These are phyloP conservation scores for Papiliotrema flavescens DNA, from an alignment of 1,284 basidiomycete genomes.

Conservation along the genomic window DNA sequence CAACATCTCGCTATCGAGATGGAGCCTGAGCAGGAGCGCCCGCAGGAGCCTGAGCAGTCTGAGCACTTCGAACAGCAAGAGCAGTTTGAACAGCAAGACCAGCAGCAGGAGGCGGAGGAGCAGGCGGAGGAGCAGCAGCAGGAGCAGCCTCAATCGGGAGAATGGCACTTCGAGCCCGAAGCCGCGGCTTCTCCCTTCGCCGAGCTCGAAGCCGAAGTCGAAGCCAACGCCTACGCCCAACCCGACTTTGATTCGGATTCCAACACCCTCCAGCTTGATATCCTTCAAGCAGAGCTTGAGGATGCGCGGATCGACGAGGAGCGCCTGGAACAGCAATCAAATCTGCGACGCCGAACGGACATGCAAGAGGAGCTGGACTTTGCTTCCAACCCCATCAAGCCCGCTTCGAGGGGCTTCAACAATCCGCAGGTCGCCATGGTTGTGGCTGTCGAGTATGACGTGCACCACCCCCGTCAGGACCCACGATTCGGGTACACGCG, in stretches of 20 bases:
- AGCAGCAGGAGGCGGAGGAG: background rate
- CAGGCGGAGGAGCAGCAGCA: background rate
- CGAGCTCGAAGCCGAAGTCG: no score
- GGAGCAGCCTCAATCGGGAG: no score
- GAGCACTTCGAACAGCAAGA: background rate
- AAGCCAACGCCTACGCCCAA: no score
- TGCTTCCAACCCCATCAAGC: background rate
- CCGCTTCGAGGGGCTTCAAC: slow-evolving; percentile 3
- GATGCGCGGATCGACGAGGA: background rate
- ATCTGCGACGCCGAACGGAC: background rate
- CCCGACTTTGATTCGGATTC: no score
- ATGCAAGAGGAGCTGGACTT: background rate
- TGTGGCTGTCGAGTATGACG: slow-evolving; percentile 18
- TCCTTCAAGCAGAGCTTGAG: no score
- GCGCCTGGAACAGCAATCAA: background rate
- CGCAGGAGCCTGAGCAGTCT: background rate
- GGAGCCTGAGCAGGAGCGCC: no score
- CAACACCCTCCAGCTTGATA: no score
- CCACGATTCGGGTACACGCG: slow-evolving; percentile 7
- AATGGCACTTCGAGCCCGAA: no score
- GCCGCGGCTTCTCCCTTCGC: no score
- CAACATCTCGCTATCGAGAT: no score
- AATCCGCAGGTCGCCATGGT: slow-evolving; percentile 10
- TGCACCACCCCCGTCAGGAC: slow-evolving; percentile 2
- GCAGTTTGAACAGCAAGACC: background rate